These are phyloP conservation scores for Margaritispora aquatica DNA, from an alignment of 495 filamentous ascomycete genomes.

Conservation along the genomic window DNA sequence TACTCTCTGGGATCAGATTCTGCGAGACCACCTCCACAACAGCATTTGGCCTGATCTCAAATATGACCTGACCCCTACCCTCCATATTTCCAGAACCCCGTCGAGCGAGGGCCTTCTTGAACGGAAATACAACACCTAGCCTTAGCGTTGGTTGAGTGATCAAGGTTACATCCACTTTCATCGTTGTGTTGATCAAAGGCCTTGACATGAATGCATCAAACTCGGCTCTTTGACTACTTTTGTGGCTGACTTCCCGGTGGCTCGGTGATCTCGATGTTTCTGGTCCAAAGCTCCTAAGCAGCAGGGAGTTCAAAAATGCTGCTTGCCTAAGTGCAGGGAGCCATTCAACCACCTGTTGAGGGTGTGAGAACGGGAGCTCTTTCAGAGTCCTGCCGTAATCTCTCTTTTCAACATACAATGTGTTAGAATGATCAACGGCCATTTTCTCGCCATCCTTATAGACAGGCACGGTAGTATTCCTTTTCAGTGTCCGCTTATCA, in stretches of 20 bases:
- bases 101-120: slow-evolving; percentile 15
- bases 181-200: slow-evolving; percentile 1
- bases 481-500: slow-evolving; percentile 23
- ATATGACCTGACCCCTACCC: slow-evolving; percentile 33
- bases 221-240: slow-evolving; percentile 27
- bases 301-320: slow-evolving; percentile 56
- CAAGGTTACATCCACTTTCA: slow-evolving; percentile 43
- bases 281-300: slow-evolving; percentile 53
- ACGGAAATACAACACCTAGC: slow-evolving; percentile 45
- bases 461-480: slow-evolving; percentile 19
- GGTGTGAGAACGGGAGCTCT: slow-evolving; percentile 79
- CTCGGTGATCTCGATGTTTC: neutral
- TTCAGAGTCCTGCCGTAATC: slow-evolving; percentile 62
- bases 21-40: slow-evolving; percentile 40
- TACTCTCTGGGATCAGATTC: slow-evolving; percentile 16
- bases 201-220: slow-evolving; percentile 29
- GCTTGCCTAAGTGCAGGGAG: slow-evolving; percentile 74
- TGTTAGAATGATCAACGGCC: slow-evolving; percentile 55
- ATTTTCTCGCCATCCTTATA: slow-evolving; percentile 33
- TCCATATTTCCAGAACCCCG: slow-evolving; percentile 19
- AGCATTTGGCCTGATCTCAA: slow-evolving; percentile 60
- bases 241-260: neutral
- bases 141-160: slow-evolving; percentile 38
- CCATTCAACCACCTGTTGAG: slow-evolving; percentile 72
- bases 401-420: slow-evolving; percentile 62